These are phyloP conservation scores for Saccharomycopsis sp. DNA, from an alignment of 805 yeast species.

Conservation along the genomic window DNA sequence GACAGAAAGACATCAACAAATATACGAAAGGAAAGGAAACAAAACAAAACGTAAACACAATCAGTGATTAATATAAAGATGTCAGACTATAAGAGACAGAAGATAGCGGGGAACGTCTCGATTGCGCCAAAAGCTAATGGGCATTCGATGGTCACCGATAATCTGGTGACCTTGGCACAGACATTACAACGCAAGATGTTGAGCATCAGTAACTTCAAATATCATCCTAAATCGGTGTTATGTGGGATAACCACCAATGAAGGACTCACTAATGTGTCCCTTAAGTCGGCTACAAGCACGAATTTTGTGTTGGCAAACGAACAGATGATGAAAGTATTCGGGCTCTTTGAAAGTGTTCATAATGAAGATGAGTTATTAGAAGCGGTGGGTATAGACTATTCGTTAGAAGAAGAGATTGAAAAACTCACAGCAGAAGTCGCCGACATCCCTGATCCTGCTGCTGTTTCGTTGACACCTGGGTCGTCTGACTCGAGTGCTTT, in stretches of 20 bases:
- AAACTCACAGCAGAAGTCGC: not conserved
- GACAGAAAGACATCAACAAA: no score
- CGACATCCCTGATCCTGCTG: not conserved
- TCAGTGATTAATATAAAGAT: not conserved
- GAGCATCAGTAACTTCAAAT: constrained; percentile 5
- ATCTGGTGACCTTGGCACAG: not conserved
- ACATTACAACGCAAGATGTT: not conserved
- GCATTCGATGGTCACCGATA: not conserved
- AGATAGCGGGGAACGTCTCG: not conserved
- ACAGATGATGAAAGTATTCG: constrained; percentile 15
- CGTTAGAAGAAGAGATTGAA: not conserved
- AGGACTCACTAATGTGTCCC: constrained; percentile 16
- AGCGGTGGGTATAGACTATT: constrained; percentile 1
- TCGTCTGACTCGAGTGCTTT: not conserved
- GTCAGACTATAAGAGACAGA: not conserved
- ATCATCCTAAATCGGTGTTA: constrained; percentile 19
- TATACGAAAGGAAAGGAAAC: no score
- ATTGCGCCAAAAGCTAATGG: not conserved
- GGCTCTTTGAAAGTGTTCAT: constrained; percentile 7
- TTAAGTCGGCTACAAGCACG: constrained; percentile 15
- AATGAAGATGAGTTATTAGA: constrained; percentile 1
- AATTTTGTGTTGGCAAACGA: constrained; percentile 18
- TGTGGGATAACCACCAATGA: constrained; percentile 15
- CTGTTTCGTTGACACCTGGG: not conserved
- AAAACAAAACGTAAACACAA: no score